A percentile compares a stretch with the other conserved stretches of the same genome.
Conservation (phyloP, 164 flowering plant species). For the Aristolochia californica region DNA sequence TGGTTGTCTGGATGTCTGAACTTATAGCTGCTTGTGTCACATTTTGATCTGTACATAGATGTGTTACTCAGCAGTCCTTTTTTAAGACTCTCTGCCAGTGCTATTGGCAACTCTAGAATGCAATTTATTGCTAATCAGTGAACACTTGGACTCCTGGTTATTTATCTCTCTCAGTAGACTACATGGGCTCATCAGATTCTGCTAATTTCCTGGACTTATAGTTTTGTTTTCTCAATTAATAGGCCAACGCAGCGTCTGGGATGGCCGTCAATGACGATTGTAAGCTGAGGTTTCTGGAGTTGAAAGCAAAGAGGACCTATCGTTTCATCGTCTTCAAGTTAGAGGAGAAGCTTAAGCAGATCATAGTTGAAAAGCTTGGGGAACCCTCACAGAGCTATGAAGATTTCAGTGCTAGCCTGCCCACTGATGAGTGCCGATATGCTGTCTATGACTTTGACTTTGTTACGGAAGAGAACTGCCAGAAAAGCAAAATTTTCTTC, state of each 20-base stretch:
- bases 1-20: too few species aligned
- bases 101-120: too few species aligned
- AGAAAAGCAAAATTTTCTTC: slow-evolving; percentile 66
- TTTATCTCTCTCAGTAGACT: too few species aligned
- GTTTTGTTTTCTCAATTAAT: background rate
- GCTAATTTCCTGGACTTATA: too few species aligned
- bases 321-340: slow-evolving; percentile 25
- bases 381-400: slow-evolving; percentile 31
- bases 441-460: slow-evolving; percentile 46
- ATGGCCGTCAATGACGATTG: slow-evolving; percentile 34
- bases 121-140: too few species aligned
- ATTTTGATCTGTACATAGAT: too few species aligned
- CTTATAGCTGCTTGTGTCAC: too few species aligned
- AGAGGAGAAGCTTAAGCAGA: slow-evolving; percentile 27
- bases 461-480: slow-evolving; percentile 47
- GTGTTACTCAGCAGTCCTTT: too few species aligned
- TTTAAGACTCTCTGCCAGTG: too few species aligned
- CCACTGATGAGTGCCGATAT: slow-evolving; percentile 34
- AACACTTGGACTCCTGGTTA: too few species aligned
- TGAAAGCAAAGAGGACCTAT: slow-evolving; percentile 27
- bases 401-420: slow-evolving; percentile 31
- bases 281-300: slow-evolving; percentile 26
- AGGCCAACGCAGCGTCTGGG: slow-evolving; percentile 27
- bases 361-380: slow-evolving; percentile 31
- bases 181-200: too few species aligned